Evolutionary conservation across 192 early-diverging fungal species (phyloP).

Genomic region (Coemansia sp.): DNA sequence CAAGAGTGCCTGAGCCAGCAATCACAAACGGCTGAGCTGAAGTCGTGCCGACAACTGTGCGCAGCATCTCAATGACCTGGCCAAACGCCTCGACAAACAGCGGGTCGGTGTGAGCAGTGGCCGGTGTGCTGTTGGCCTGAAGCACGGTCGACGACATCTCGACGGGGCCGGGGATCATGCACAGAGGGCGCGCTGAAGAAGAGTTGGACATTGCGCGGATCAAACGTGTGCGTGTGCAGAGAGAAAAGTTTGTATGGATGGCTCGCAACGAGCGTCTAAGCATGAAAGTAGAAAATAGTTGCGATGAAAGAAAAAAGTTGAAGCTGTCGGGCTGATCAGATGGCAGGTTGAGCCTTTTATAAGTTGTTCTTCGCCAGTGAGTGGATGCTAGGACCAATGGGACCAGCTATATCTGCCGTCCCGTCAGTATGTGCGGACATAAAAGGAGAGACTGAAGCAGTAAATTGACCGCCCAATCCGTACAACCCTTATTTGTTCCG

Average conservation of each 20-base stretch:
- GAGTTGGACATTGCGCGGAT: constrained; percentile 18
- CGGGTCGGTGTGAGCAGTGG: constrained; percentile 91
- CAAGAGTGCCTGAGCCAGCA: constrained; percentile 94
- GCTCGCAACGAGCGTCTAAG: constrained; percentile 5
- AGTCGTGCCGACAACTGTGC: constrained; percentile 76
- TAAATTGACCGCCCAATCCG: too few relatives aligned
- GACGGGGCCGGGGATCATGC: constrained; percentile 96
- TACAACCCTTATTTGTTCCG: too few relatives aligned
- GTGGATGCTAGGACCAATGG: background rate
- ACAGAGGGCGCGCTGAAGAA: constrained; percentile 65
- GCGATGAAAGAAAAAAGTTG: background rate
- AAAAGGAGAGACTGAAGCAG: too few relatives aligned
- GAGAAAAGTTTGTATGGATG: background rate
- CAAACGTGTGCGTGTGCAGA: background rate
- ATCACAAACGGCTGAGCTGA: constrained; percentile 90
- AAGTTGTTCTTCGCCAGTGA: background rate
- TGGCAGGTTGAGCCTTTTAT: background rate
- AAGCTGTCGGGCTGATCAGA: background rate
- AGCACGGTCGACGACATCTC: constrained; percentile 92
- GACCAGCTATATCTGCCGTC: too few relatives aligned
- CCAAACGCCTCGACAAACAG: constrained; percentile 86
- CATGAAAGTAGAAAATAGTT: background rate
- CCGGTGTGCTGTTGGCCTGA: constrained; percentile 79
- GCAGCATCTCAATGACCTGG: constrained; percentile 78
- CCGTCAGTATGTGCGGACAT: too few relatives aligned